Conservation (phyloP, 2,329 filamentous ascomycete genomes). For the Fusarium fracticaudum region DNA sequence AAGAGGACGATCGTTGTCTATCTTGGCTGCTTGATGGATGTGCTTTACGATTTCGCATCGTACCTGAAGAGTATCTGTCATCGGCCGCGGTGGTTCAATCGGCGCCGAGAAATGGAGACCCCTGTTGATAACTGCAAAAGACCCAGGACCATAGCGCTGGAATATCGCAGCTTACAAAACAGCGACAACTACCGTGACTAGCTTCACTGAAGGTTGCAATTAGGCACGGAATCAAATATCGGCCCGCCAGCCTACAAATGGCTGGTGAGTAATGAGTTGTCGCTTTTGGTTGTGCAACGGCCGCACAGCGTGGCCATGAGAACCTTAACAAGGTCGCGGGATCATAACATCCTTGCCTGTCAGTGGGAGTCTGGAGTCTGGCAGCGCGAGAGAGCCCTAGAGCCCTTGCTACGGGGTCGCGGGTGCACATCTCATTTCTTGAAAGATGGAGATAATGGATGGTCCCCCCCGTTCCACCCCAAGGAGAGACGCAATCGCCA, state of each 20-base stretch:
- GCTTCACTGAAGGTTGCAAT: background rate
- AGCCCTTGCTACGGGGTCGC: background rate
- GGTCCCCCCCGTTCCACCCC: background rate
- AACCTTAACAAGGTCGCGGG: constrained; percentile 20
- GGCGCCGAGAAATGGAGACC: constrained; percentile 20
- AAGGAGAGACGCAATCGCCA: background rate
- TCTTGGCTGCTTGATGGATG: background rate
- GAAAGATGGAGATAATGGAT: constrained; percentile 1
- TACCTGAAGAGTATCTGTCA: constrained; percentile 16
- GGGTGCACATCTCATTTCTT: background rate
- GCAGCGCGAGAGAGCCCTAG: background rate
- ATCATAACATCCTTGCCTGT: constrained; percentile 19
- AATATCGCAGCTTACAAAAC: background rate
- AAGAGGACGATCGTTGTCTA: constrained; percentile 13
- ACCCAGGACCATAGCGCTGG: constrained; percentile 1
- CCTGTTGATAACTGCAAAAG: background rate
- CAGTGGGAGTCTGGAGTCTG: background rate
- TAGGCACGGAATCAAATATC: background rate
- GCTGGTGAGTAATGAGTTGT: background rate
- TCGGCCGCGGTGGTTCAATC: constrained; percentile 25
- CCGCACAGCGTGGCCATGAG: constrained; percentile 15
- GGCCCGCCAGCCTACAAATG: background rate
- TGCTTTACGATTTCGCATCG: constrained; percentile 9
- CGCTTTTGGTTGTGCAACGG: constrained; percentile 2
- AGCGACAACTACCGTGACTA: background rate